Evolutionary conservation across 441 rosid species (phyloP).

Genomic region (Syzygium malaccense): DNA sequence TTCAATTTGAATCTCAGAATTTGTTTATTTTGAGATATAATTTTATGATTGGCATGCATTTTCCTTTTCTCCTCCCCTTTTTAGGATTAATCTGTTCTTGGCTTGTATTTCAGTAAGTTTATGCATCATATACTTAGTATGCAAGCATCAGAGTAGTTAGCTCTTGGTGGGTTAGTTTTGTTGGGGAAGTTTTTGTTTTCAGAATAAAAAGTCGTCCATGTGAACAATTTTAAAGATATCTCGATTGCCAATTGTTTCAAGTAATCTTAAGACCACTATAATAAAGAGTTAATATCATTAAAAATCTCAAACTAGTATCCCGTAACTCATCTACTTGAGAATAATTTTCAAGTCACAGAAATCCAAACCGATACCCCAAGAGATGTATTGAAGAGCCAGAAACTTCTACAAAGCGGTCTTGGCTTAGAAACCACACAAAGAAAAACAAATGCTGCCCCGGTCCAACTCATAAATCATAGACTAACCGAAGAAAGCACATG

Average conservation of each 20-base stretch:
- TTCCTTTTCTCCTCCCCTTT: neutral
- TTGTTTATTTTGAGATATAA: neutral
- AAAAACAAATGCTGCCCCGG: neutral
- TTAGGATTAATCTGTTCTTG: neutral
- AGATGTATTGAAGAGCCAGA: neutral
- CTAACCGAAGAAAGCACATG: neutral
- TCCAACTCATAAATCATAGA: neutral
- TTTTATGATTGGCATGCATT: neutral
- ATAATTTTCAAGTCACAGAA: neutral
- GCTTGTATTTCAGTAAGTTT: neutral
- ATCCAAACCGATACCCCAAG: neutral
- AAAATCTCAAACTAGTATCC: neutral
- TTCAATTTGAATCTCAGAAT: neutral
- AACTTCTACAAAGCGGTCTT: neutral
- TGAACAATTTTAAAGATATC: neutral
- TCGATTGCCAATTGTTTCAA: neutral
- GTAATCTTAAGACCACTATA: neutral
- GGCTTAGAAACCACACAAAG: neutral
- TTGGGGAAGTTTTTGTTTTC: neutral
- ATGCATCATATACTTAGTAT: neutral
- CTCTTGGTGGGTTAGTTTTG: neutral
- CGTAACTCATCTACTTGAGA: too few relatives aligned
- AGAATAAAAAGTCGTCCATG: neutral
- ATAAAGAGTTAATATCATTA: neutral
- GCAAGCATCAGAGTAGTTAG: neutral